Percentiles rank a stretch among this genome's conserved stretches.
These are phyloP conservation scores for Alternaria rosae DNA, from an alignment of 2,329 filamentous ascomycete species.

Conservation along the genomic window DNA sequence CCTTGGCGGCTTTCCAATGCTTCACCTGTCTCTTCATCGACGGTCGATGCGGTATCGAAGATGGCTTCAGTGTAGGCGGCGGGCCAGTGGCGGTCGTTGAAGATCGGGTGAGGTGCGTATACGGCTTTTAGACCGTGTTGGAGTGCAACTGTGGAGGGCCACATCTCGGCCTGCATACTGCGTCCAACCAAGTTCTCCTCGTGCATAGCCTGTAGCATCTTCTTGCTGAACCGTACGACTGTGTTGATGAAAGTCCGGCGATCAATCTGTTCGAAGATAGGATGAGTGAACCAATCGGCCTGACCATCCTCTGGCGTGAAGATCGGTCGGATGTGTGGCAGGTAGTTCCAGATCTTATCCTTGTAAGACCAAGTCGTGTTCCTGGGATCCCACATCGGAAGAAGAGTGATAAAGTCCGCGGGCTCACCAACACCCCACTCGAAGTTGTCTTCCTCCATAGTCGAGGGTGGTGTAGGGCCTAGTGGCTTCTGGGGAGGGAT, in stretches of 20 bases:
- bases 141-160: conserved; percentile 84
- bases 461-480: conserved; percentile 75
- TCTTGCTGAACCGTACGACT: conserved; percentile 80
- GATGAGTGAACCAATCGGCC: conserved; percentile 62
- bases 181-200: conserved; percentile 86
- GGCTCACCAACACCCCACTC: conserved; percentile 89
- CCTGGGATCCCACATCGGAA: conserved; percentile 89
- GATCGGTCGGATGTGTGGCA: conserved; percentile 70
- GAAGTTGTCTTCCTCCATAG: conserved; percentile 80
- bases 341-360: conserved; percentile 60
- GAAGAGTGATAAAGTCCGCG: conserved; percentile 89
- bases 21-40: conserved; percentile 32
- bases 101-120: conserved; percentile 87
- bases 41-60: conserved; percentile 68
- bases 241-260: conserved; percentile 90
- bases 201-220: conserved; percentile 87
- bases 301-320: conserved; percentile 83
- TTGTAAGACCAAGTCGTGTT: conserved; percentile 77
- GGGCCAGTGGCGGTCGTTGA: conserved; percentile 87
- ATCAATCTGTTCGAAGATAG: conserved; percentile 59
- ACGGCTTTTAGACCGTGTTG: conserved; percentile 95
- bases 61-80: conserved; percentile 76
- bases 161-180: conserved; percentile 96
- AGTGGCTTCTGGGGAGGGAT: conserved; percentile 73
- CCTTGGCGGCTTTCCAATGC: conserved; percentile 69